Base-by-base conservation (phyloP, 345 rosid species). In the Murraya paniculata region DNA sequence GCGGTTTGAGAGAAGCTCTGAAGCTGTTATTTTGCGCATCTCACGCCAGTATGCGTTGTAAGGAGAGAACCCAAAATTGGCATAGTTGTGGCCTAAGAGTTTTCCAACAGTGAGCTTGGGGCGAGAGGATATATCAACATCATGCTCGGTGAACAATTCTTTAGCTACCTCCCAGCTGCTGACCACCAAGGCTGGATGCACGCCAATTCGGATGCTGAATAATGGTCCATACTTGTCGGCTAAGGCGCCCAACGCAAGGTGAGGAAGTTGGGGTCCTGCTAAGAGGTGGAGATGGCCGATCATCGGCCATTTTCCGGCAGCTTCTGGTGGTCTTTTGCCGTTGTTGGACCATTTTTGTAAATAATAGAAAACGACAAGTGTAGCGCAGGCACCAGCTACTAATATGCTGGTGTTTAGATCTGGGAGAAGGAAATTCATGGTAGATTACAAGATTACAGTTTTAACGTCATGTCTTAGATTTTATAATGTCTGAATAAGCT, bases 1-100 rank as follows among this genome's bases (percentile, higher is more conserved):
- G 35, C 77, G 68, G 55, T 77, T 74, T 0, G 89, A 86, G 2
- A 89, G 81, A 1, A 86, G 62, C 73, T 86, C 84, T 0, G 55
- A 25, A 7, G 22, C 45, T 1, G 81, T 27, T 8, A 86, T 78
- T 31, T 89, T 89, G 24, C 90, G 78, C 77, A 83, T 70, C 30
- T 87, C 85, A 18, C 89, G 84, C 92, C 92, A 89, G 74, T 81
- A 87, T 4, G 79, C 39, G 14, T 80, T 62, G 7, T 77, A 53
- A n/a, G 89, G 88, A 39, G 79, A 35, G 65, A 88, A 85, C 10
- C 65, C 73, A 59, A 86, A 73, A 61, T 77, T 72, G 53, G 81
- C 82, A 30, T 75, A 78, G 81, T 86, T 68, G 58, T 86, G 79
- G 68, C 87, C 81, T 9, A 88, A 10, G 30, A 64, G 53, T 19